phyloP scores from a whole-genome alignment of 1,284 basidiomycete species.

The Moesziomyces sp. region DNA sequence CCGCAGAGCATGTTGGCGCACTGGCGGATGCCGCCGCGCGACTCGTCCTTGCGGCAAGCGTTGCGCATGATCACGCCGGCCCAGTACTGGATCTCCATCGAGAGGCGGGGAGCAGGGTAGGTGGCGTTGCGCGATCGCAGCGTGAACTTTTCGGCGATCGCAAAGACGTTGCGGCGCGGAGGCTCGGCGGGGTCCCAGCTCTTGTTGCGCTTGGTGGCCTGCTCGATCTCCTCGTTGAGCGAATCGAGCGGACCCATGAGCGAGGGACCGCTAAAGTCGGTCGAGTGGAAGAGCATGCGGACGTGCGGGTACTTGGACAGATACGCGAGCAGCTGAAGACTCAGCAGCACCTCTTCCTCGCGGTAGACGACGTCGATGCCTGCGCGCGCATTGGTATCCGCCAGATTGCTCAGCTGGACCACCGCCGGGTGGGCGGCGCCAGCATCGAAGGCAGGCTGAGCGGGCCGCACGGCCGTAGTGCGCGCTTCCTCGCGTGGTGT shows the following conservation, averaged over 20 bases:
- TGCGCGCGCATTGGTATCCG: slow-evolving; percentile 28
- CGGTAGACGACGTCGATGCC: slow-evolving; percentile 73
- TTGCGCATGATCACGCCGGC: slow-evolving; percentile 99
- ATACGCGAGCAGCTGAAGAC: slow-evolving; percentile 92
- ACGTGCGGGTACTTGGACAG: slow-evolving; percentile 98
- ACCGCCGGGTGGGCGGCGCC: slow-evolving; percentile 32
- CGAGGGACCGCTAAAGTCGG: slow-evolving; percentile 51
- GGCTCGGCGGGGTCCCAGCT: slow-evolving; percentile 60
- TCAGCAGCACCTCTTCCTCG: slow-evolving; percentile 92
- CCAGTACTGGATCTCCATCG: slow-evolving; percentile 97
- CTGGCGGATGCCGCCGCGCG: slow-evolving; percentile 88
- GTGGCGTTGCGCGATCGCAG: slow-evolving; percentile 79
- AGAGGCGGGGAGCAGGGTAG: slow-evolving; percentile 74
- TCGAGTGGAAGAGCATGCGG: slow-evolving; percentile 87
- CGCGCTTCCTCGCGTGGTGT: slow-evolving; percentile 19
- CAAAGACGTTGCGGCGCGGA: slow-evolving; percentile 76
- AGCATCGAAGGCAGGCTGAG: slow-evolving; percentile 20
- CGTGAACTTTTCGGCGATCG: slow-evolving; percentile 94
- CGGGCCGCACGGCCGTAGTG: slow-evolving; percentile 6
- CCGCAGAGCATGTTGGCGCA: slow-evolving; percentile 94
- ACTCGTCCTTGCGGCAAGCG: slow-evolving; percentile 95
- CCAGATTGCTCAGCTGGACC: slow-evolving; percentile 37
- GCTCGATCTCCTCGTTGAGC: slow-evolving; percentile 44
- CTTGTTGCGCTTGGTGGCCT: slow-evolving; percentile 37
- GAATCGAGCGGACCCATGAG: slow-evolving; percentile 55